Base-by-base conservation (phyloP, 2,329 filamentous ascomycete species). In the Penicillium paneum region DNA sequence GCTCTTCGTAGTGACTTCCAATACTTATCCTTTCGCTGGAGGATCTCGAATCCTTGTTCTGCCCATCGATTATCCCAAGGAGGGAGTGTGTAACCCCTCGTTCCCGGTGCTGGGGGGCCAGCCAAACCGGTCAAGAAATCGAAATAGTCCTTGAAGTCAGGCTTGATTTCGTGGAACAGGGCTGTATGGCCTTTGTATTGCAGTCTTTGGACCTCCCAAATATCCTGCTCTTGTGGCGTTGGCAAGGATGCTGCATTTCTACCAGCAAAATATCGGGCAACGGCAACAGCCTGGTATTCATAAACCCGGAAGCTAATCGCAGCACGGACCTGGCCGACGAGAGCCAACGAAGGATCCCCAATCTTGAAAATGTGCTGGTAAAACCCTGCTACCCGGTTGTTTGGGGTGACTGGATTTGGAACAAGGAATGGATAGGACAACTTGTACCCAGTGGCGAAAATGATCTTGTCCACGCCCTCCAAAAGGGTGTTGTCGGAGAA, bases 61-160 rank as follows among this genome's bases (percentile, higher is more conserved):
- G 52, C 58, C 71, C 71, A 73, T 12, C 64, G 64, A 11, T 70
- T 65, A 19, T 76, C 71, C 52, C 73, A 79, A 0, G 62, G 64
- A 2, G 73, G 71, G 41, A 79, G 57, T 8, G 58, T 56, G 15
- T 74, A 68, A 1, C 70, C 73, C 0, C 62, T 68, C 0, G 71
- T 74, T 1, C 69, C 74, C 5, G 64, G 54, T 0, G 66, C 68
- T 7, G 76, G 72, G 1, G 74, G 66, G 0, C 76, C 75, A 1
- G 76, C 75, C 15, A 78, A 64, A 0, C 60, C 62, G 2, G 71
- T 61, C 26, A 78, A 59, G 11, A 71, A 68, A 51, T 75, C 70
- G 46, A 77, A 78, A 51, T 73, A 77, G 0, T 65, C 66, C 21
- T 69, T 65, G 34, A 75, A 77, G 50, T 78, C 67, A 13, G 64